phyloP scores from a whole-genome alignment of 2,329 filamentous ascomycete species.

The Diplodia scrobiculata region DNA sequence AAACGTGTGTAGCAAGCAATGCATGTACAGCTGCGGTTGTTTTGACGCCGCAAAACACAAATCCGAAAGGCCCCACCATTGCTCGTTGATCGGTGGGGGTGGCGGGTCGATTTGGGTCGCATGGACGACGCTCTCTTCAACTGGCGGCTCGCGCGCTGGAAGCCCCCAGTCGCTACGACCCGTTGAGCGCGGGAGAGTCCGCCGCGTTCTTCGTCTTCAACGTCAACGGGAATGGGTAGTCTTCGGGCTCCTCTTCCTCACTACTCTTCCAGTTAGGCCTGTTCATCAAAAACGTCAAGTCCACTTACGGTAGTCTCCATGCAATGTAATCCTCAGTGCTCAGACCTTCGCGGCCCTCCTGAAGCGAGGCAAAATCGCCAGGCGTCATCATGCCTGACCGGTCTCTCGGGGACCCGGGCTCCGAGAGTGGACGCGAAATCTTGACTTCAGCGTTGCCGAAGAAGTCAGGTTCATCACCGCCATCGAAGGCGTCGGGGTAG shows the following conservation, averaged over 20 bases:
- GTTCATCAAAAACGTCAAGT: slow-evolving; percentile 6
- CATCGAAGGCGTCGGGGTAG: slow-evolving; percentile 81
- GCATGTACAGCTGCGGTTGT: slow-evolving; percentile 27
- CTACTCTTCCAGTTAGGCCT: slow-evolving; percentile 53
- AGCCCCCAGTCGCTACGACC: slow-evolving; percentile 27
- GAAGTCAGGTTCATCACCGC: slow-evolving; percentile 79
- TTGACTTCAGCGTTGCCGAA: slow-evolving; percentile 93
- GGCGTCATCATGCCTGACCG: slow-evolving; percentile 98
- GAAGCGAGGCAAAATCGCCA: slow-evolving; percentile 93
- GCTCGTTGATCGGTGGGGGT: slow-evolving; percentile 11
- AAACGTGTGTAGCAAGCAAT: slow-evolving; percentile 12
- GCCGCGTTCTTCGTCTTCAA: slow-evolving; percentile 54
- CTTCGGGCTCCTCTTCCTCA: slow-evolving; percentile 89
- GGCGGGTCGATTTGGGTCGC: slow-evolving; percentile 15
- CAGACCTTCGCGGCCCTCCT: slow-evolving; percentile 89
- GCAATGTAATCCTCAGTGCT: slow-evolving; percentile 97
- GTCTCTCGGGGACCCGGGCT: slow-evolving; percentile 88
- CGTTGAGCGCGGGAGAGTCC: slow-evolving; percentile 38
- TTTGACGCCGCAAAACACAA: slow-evolving; percentile 15
- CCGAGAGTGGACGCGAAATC: slow-evolving; percentile 90
- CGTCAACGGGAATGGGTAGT: slow-evolving; percentile 71
- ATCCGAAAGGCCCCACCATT: slow-evolving; percentile 18
- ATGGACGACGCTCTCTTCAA: slow-evolving; percentile 23
- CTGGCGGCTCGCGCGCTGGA: slow-evolving; percentile 21
- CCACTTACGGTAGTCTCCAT: slow-evolving; percentile 94